Evolutionary conservation across 2,329 filamentous ascomycete species (phyloP).

Genomic region (Xylaria multiplex): DNA sequence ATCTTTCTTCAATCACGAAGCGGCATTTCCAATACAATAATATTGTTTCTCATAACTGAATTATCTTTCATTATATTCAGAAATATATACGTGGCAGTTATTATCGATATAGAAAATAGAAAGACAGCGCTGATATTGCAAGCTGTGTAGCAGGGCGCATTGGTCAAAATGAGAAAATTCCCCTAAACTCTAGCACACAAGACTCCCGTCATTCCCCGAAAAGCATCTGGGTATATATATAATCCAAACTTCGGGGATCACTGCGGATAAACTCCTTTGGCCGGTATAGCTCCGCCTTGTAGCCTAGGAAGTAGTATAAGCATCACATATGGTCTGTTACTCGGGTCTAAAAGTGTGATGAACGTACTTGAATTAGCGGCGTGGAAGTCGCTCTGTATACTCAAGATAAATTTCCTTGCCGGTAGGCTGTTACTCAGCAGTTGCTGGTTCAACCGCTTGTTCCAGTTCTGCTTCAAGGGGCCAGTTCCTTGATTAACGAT

Average conservation of each 20-base stretch:
- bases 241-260: slow-evolving; percentile 25
- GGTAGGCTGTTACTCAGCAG: slow-evolving; percentile 23
- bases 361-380: slow-evolving; percentile 19
- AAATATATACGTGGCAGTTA: no score
- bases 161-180: no score
- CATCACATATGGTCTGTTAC: background rate
- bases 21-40: no score
- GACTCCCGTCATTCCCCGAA: slow-evolving; percentile 5
- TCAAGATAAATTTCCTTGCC: slow-evolving; percentile 18
- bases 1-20: no score
- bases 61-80: no score
- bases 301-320: slow-evolving; percentile 14
- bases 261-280: slow-evolving; percentile 11
- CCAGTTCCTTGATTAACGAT: slow-evolving; percentile 30
- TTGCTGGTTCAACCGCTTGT: slow-evolving; percentile 25
- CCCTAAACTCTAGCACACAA: no score
- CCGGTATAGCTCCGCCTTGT: slow-evolving; percentile 20
- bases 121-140: no score
- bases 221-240: slow-evolving; percentile 27
- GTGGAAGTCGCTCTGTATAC: slow-evolving; percentile 27
- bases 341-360: background rate
- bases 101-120: no score
- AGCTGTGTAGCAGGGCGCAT: no score
- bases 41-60: no score
- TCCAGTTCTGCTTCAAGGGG: slow-evolving; percentile 29